Evolutionary conservation across 2,329 filamentous ascomycete species (phyloP), one percentile per base, ranked within the genome.

Genomic region (Fusarium duplospermum): DNA sequence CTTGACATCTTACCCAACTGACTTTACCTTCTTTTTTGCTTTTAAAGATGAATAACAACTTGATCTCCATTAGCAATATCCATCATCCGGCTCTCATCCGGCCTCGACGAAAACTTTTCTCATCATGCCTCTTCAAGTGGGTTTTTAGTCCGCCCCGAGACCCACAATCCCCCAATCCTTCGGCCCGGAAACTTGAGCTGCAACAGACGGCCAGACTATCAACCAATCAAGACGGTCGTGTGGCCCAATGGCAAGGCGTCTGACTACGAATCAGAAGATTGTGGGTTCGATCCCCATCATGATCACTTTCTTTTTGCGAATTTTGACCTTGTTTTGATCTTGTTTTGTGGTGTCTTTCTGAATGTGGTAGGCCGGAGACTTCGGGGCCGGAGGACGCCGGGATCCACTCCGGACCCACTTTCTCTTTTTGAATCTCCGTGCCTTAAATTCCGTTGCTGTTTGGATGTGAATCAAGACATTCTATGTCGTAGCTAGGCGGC

Each of bases 231-330:
- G 42, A 45, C 27, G 47, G 47, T 52, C 47, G 47, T 52, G 71
- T 74, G 71, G 71, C 71, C 71, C 69, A 76, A 76, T 76, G 74
- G 75, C 73, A 76, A 73, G 74, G 75, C 74, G 73, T 76, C 75
- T 77, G 73, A 75, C 75, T 76, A 76, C 75, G 75, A 77, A 77
- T 76, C 75, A 77, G 75, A 69, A 77, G 75, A 77, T 77, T 70
- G 67, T 71, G 69, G 75, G 75, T 77, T 77, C 75, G 73, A 77
- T 64, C 52, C 52, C 52, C 47, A 52, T 52, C 47, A 52, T 52
- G 47, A 52, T 52, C 47, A 52, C 10, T 31, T 2, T 52, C 27
- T 52, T 52, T 52, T 52, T 52, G 47, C 24, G 3, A 1, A 6
- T 52, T 31, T 20, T 10, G 47, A 29, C 5, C 5, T 4, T 52